phyloP scores from a whole-genome alignment of 106 monocot genomes.

The Dendrobium huoshanense region DNA sequence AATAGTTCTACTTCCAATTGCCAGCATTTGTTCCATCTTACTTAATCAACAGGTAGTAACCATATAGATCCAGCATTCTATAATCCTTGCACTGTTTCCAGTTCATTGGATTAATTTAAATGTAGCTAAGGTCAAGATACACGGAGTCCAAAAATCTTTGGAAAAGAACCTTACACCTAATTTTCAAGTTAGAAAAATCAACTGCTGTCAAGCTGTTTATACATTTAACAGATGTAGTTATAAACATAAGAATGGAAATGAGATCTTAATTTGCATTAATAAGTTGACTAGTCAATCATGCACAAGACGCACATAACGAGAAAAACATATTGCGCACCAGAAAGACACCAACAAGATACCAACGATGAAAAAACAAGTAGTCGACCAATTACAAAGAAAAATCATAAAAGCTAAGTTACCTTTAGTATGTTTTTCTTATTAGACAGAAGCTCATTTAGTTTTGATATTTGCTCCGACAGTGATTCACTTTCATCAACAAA shows the following conservation, averaged over 20 bases:
- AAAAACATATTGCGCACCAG: not conserved
- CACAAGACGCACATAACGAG: not conserved
- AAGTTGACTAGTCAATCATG: not conserved
- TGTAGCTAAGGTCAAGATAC: not conserved
- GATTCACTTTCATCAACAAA: slow-evolving; percentile 74
- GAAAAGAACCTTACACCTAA: not conserved
- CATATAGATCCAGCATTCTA: not conserved
- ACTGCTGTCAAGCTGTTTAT: not conserved
- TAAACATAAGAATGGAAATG: not conserved
- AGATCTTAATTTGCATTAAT: not conserved
- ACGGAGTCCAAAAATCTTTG: not conserved
- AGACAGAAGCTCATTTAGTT: slow-evolving; percentile 81
- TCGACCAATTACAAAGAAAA: not conserved
- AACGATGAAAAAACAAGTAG: not conserved
- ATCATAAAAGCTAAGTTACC: slow-evolving; percentile 17
- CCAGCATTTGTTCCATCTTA: not conserved
- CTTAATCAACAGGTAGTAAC: not conserved
- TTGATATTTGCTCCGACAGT: slow-evolving; percentile 67
- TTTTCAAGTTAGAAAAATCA: not conserved
- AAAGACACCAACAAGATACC: not conserved
- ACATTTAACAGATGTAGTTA: not conserved
- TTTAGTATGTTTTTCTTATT: slow-evolving; percentile 69
- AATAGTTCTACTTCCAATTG: too few species aligned
- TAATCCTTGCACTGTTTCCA: not conserved
- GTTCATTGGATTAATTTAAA: not conserved